Percentiles rank a stretch among this genome's conserved stretches.
phyloP scores from a whole-genome alignment of 2,329 filamentous ascomycete species.

The Venturia asperata region DNA sequence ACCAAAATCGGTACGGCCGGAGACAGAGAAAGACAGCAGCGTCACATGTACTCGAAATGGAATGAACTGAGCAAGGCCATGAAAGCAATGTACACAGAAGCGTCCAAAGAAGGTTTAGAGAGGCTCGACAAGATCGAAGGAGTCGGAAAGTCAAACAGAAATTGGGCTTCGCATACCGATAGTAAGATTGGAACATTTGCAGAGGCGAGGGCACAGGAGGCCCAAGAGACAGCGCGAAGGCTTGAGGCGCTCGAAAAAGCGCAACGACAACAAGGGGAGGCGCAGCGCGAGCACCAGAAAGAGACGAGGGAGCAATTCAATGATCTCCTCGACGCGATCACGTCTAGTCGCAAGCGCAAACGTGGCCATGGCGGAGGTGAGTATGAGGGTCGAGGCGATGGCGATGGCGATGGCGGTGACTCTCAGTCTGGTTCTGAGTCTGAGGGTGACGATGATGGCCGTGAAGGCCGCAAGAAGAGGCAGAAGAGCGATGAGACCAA shows the following conservation, averaged over 20 bases:
- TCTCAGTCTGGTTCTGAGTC: neutral
- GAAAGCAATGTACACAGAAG: neutral
- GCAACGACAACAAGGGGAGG: neutral
- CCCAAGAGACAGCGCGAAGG: neutral
- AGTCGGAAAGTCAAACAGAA: neutral
- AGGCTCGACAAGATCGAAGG: neutral
- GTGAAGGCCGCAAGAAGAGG: neutral
- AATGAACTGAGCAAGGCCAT: neutral
- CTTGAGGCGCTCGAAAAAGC: neutral
- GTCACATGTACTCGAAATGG: neutral
- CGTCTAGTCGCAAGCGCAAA: neutral
- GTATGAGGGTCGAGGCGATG: neutral
- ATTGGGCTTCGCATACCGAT: neutral
- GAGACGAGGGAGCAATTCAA: neutral
- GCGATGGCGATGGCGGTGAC: neutral
- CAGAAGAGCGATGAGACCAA: neutral
- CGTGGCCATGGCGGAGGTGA: slow-evolving; percentile 5
- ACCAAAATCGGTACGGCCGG: neutral
- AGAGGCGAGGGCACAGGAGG: neutral
- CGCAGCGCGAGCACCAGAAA: neutral
- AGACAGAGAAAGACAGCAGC: neutral
- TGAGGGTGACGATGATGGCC: neutral
- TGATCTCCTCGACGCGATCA: neutral
- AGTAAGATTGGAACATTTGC: neutral
- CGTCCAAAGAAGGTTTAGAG: neutral